Evolutionary conservation across 2,329 filamentous ascomycete species (phyloP).

Genomic region (Botrytis sinoallii): DNA sequence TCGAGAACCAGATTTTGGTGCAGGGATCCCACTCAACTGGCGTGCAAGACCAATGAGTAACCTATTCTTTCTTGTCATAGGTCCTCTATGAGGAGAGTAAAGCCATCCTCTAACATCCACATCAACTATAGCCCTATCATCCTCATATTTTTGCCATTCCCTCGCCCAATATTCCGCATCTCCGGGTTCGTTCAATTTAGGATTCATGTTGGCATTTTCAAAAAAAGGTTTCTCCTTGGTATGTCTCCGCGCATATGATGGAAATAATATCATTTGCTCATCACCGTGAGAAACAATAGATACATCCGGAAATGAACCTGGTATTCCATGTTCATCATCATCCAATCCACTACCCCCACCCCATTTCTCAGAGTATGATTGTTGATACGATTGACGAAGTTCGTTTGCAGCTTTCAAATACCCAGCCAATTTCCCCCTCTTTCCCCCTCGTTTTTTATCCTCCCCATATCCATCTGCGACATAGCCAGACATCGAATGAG

Average conservation of each 20-base stretch:
- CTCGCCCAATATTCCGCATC: slow-evolving; percentile 73
- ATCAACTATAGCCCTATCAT: slow-evolving; percentile 82
- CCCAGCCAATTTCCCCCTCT: slow-evolving; percentile 73
- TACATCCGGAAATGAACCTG: slow-evolving; percentile 79
- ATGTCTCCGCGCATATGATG: slow-evolving; percentile 74
- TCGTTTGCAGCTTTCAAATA: slow-evolving; percentile 72
- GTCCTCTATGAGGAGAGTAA: slow-evolving; percentile 79
- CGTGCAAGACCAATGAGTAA: slow-evolving; percentile 82
- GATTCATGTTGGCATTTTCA: slow-evolving; percentile 40
- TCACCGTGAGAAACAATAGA: slow-evolving; percentile 75
- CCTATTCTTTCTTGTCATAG: slow-evolving; percentile 82
- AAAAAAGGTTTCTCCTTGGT: slow-evolving; percentile 34
- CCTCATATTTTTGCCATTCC: slow-evolving; percentile 76
- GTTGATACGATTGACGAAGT: slow-evolving; percentile 63
- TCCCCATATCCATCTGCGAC: slow-evolving; percentile 37
- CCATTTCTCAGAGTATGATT: slow-evolving; percentile 48
- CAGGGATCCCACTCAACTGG: slow-evolving; percentile 81
- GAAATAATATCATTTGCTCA: slow-evolving; percentile 93
- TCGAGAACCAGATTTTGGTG: slow-evolving; percentile 33
- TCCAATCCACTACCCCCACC: slow-evolving; percentile 44
- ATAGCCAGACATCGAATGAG: slow-evolving; percentile 38
- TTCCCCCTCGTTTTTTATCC: slow-evolving; percentile 59
- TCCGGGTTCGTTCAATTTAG: slow-evolving; percentile 44
- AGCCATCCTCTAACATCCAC: slow-evolving; percentile 96
- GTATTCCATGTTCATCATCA: slow-evolving; percentile 52